These are phyloP conservation scores for Dittrichia graveolens DNA, from an alignment of 129 eudicot genomes.

Conservation along the genomic window DNA sequence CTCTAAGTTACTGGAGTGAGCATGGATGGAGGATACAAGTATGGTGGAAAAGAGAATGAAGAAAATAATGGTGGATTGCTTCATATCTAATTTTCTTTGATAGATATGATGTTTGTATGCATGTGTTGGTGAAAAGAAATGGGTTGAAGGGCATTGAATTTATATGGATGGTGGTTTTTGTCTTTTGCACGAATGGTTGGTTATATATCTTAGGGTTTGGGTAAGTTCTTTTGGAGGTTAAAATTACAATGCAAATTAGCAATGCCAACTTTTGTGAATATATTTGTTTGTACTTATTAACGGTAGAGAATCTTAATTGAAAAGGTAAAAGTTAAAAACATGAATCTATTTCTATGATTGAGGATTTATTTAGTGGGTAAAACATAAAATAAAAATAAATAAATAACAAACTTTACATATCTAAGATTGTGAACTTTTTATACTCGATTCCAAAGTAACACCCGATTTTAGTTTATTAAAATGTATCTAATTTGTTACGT, in stretches of 20 bases:
- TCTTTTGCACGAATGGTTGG: slow-evolving; percentile 27
- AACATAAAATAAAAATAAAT: too few species aligned
- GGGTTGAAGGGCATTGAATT: background rate
- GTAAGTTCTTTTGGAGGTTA: background rate
- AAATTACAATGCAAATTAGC: slow-evolving; percentile 18
- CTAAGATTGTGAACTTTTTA: too few species aligned
- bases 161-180: slow-evolving; percentile 13
- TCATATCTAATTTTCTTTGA: too few species aligned
- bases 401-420: too few species aligned
- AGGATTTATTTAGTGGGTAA: too few species aligned
- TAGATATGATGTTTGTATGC: too few species aligned
- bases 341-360: background rate
- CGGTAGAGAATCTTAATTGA: background rate
- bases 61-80: background rate
- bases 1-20: background rate
- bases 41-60: slow-evolving; percentile 20
- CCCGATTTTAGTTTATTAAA: too few species aligned
- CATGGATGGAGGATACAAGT: background rate
- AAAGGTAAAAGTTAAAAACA: background rate
- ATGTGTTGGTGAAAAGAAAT: background rate
- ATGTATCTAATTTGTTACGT: too few species aligned
- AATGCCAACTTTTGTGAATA: slow-evolving; percentile 2
- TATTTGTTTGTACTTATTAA: slow-evolving; percentile 3
- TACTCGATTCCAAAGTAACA: too few species aligned
- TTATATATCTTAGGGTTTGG: slow-evolving; percentile 9